Percentiles rank a stretch among this genome's conserved stretches.
Evolutionary conservation across 805 yeast species (phyloP).

Genomic region (Cephaloascus fragrans): DNA sequence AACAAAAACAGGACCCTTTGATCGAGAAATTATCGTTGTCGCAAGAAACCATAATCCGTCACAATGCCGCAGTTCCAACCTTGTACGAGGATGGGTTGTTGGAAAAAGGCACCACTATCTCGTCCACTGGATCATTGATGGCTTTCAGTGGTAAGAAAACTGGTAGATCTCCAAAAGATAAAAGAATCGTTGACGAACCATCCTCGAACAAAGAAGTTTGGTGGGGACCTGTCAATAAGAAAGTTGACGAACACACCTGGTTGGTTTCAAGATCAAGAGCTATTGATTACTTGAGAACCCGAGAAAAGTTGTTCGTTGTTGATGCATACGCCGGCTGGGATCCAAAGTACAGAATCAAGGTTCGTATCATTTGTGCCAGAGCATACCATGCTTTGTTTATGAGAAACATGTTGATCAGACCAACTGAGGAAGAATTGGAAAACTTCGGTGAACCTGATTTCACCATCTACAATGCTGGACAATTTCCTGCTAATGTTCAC

Average conservation of each 20-base stretch:
- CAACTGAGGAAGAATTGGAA: slow-evolving; percentile 79
- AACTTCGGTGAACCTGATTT: slow-evolving; percentile 96
- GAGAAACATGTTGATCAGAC: slow-evolving; percentile 97
- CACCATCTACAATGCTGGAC: slow-evolving; percentile 97
- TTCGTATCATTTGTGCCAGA: slow-evolving; percentile 92
- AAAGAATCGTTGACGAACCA: slow-evolving; percentile 93
- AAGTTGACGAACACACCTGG: slow-evolving; percentile 93
- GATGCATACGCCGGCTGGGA: slow-evolving; percentile 99
- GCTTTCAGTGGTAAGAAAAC: slow-evolving; percentile 95
- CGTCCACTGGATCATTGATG: slow-evolving; percentile 88
- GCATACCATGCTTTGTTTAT: slow-evolving; percentile 97
- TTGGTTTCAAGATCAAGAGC: slow-evolving; percentile 93
- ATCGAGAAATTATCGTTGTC: slow-evolving; percentile 35
- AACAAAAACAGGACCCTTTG: slow-evolving; percentile 28
- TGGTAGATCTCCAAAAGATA: slow-evolving; percentile 97
- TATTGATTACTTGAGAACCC: slow-evolving; percentile 89
- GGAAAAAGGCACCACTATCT: slow-evolving; percentile 85
- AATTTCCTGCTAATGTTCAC: slow-evolving; percentile 94
- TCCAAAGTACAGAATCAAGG: slow-evolving; percentile 92
- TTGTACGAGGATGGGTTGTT: slow-evolving; percentile 89
- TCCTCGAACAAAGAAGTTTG: slow-evolving; percentile 77
- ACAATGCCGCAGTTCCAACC: slow-evolving; percentile 89
- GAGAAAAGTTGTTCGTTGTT: slow-evolving; percentile 86
- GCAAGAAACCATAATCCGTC: slow-evolving; percentile 61
- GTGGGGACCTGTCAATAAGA: slow-evolving; percentile 99